Base-by-base conservation (phyloP, 352 stramenopile species). In the Pythium inflatum region DNA sequence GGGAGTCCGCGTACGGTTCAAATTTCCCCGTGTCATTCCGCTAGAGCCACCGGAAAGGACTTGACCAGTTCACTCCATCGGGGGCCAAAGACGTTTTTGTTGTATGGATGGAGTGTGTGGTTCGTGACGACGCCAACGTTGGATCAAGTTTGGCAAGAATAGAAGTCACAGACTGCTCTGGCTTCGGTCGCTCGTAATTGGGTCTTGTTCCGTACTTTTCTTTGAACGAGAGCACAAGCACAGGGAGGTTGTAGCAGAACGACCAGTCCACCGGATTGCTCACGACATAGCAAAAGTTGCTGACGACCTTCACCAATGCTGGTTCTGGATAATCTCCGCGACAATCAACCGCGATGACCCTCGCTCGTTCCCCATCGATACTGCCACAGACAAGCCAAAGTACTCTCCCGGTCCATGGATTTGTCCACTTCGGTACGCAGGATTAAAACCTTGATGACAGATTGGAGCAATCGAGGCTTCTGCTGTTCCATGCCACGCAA, bases 271-370 rank as follows among this genome's bases (percentile, higher is more conserved):
- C 8, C 5, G 53, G 53, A 27, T 61, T 61, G 53, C 9, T 30
- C 7, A 61, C 31, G 53, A 61, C 53, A 30, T 61, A 61, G 31
- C 53, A 61, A 45, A 61, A 46, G 53, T 61, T 61, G 53, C 9
- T 27, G 27, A 46, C 28, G 5, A 20, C 34, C 14, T 27, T 41
- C 20, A 61, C n/a, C n/a, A n/a, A 61, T 12, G 49, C 18, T 40
- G 28, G 53, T n/a, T 33, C 28, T 41, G 30, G 25, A 61, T 40
- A 30, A 61, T 27, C 30, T 61, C 28, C 11, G 53, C 53, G n/a
- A 61, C 53, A 18, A 61, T 28, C 30, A 61, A 30, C 28, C 53
- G 53, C 25, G 53, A 46, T 33, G 28, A 40, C 8, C 31, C 31
- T 5, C 53, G 30, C 34, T 20, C 27, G 30, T 61, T 45, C 9